phyloP scores from a whole-genome alignment of 2,329 filamentous ascomycete species.

The Aspergillus pseudotamarii region DNA sequence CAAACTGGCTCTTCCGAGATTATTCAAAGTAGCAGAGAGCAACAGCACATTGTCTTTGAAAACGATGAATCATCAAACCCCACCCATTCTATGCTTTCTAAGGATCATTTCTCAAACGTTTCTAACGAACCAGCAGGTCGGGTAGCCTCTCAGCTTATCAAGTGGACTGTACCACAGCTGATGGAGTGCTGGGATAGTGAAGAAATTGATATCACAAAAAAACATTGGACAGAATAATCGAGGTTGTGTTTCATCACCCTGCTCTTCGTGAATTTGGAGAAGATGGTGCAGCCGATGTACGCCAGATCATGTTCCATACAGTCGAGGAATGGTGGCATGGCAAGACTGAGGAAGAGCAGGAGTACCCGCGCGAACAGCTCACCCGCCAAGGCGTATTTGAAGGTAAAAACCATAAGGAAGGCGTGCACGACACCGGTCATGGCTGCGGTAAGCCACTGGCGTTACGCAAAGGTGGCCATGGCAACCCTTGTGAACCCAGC shows the following conservation, averaged over 20 bases:
- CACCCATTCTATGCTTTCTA: constrained; percentile 93
- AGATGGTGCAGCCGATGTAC: constrained; percentile 72
- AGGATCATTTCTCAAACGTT: constrained; percentile 91
- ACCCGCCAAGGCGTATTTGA: constrained; percentile 75
- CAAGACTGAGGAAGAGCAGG: constrained; percentile 63
- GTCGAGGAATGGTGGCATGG: constrained; percentile 82
- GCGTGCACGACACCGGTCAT: constrained; percentile 80
- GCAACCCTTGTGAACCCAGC: constrained; percentile 23
- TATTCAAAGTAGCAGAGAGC: constrained; percentile 78
- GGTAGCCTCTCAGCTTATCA: constrained; percentile 75
- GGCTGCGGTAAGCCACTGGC: constrained; percentile 79
- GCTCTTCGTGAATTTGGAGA: constrained; percentile 71
- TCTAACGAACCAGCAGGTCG: constrained; percentile 88
- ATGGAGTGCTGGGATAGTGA: constrained; percentile 88
- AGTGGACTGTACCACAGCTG: constrained; percentile 86
- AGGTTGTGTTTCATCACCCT: constrained; percentile 85
- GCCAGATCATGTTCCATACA: constrained; percentile 74
- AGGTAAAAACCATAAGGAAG: constrained; percentile 84
- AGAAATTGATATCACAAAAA: constrained; percentile 65
- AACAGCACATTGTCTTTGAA: constrained; percentile 85
- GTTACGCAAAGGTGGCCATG: constrained; percentile 63
- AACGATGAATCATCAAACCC: constrained; percentile 77
- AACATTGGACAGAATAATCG: constrained; percentile 74
- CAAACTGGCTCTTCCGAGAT: constrained; percentile 84
- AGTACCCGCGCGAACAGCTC: constrained; percentile 73